These are phyloP conservation scores for Xylaria hypoxylon DNA, from an alignment of 2,329 filamentous ascomycete genomes.

Conservation along the genomic window DNA sequence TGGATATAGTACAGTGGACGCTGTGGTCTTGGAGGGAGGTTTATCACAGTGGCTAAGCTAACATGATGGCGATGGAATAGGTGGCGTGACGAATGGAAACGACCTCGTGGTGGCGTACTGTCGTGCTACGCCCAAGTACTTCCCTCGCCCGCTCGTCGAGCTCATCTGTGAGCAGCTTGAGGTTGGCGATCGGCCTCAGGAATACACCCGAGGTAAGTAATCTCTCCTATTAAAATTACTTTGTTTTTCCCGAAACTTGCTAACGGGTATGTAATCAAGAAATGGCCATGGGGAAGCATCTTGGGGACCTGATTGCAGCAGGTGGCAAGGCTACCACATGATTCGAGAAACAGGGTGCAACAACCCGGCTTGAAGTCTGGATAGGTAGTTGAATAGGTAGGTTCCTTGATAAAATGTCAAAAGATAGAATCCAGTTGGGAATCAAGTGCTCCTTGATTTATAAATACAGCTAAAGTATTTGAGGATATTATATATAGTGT, in stretches of 20 bases:
- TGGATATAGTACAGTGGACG: neutral
- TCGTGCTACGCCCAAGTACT: constrained; percentile 56
- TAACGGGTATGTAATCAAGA: constrained; percentile 19
- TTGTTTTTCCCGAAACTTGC: neutral
- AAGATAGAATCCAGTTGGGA: neutral
- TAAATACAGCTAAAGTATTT: neutral
- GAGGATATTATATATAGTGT: too few relatives aligned
- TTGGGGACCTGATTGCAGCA: constrained; percentile 21
- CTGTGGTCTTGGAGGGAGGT: neutral
- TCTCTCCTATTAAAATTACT: neutral
- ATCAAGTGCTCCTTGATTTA: neutral
- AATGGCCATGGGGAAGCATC: constrained; percentile 23
- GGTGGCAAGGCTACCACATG: constrained; percentile 4
- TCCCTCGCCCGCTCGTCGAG: constrained; percentile 59
- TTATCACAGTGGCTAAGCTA: neutral
- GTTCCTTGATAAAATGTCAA: too few relatives aligned
- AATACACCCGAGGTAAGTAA: constrained; percentile 55
- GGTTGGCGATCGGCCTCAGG: constrained; percentile 61
- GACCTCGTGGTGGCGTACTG: constrained; percentile 66
- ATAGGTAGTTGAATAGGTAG: too few relatives aligned
- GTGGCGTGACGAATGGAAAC: constrained; percentile 68
- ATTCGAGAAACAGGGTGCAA: too few relatives aligned
- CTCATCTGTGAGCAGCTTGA: constrained; percentile 59
- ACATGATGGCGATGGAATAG: constrained; percentile 47
- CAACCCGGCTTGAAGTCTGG: too few relatives aligned